A percentile compares a stretch with the other conserved stretches of the same genome.
These are phyloP conservation scores for Tylopilus cervinicoccineus DNA, from an alignment of 768 basidiomycete genomes.

Conservation along the genomic window DNA sequence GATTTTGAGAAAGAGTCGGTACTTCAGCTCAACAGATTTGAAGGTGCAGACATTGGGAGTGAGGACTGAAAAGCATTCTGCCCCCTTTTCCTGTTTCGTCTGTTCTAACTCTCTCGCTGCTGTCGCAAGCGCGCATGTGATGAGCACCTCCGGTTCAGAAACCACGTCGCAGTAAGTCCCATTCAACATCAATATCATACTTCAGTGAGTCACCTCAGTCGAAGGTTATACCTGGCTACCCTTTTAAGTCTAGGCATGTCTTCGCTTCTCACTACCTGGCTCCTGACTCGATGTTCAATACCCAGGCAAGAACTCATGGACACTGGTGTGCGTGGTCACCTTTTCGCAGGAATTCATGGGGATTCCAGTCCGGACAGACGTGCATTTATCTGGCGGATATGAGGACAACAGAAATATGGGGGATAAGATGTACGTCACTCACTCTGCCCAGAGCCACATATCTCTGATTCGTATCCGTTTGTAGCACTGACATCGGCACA, in stretches of 20 bases:
- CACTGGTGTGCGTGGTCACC: constrained; percentile 32
- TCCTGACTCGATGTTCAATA: not conserved
- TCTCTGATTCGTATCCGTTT: not conserved
- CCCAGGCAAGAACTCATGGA: constrained; percentile 17
- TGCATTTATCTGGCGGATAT: constrained; percentile 40
- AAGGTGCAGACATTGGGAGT: no score
- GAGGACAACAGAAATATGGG: constrained; percentile 38
- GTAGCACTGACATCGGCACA: constrained; percentile 34
- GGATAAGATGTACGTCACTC: constrained; percentile 32
- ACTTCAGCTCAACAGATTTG: no score
- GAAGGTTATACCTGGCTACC: constrained; percentile 19
- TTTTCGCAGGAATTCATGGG: constrained; percentile 38
- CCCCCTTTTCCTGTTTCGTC: no score
- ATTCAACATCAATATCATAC: no score
- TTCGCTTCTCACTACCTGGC: not conserved
- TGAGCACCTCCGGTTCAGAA: no score
- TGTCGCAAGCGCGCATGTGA: no score
- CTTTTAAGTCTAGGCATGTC: constrained; percentile 22
- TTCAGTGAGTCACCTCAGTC: no score
- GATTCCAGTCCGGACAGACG: constrained; percentile 22
- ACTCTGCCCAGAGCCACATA: not conserved
- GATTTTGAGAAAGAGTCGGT: no score
- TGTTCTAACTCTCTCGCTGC: no score
- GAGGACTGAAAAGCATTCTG: no score
- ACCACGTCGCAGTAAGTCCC: no score